Percentiles rank a stretch among this genome's conserved stretches.
Evolutionary conservation across 2,329 filamentous ascomycete genomes (phyloP).

Genomic region (Daldinia eschscholtzii): DNA sequence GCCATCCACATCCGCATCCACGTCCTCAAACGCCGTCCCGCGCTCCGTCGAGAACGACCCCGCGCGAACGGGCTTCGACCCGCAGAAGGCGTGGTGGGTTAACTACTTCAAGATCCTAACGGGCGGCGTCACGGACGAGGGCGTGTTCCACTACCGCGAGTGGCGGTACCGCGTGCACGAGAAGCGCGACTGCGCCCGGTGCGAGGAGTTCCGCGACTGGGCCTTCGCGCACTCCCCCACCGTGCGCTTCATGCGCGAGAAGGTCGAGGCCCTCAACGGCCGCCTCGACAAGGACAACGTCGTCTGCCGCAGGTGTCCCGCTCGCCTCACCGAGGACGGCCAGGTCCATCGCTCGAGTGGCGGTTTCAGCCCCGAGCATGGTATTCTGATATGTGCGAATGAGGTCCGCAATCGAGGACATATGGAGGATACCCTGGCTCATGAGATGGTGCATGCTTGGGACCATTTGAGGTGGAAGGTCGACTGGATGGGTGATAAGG

Average conservation of each 20-base stretch:
- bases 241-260: slow-evolving; percentile 87
- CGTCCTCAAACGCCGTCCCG: slow-evolving; percentile 41
- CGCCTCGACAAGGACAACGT: slow-evolving; percentile 80
- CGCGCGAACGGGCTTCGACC: slow-evolving; percentile 72
- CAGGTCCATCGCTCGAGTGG: slow-evolving; percentile 76
- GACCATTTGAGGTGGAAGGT: slow-evolving; percentile 94
- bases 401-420: slow-evolving; percentile 83
- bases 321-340: slow-evolving; percentile 67
- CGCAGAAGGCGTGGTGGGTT: slow-evolving; percentile 74
- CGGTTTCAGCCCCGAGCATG: slow-evolving; percentile 87
- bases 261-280: slow-evolving; percentile 83
- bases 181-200: slow-evolving; percentile 80
- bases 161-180: slow-evolving; percentile 82
- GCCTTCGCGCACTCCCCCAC: slow-evolving; percentile 86
- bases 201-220: slow-evolving; percentile 86
- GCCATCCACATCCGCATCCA: not conserved
- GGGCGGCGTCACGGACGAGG: slow-evolving; percentile 76
- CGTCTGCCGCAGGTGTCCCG: slow-evolving; percentile 82
- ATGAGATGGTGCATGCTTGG: slow-evolving; percentile 98
- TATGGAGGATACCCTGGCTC: slow-evolving; percentile 91
- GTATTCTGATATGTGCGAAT: slow-evolving; percentile 94
- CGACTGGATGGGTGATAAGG: slow-evolving; percentile 77
- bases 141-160: slow-evolving; percentile 80
- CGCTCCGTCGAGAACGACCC: slow-evolving; percentile 68
- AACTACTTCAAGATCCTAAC: slow-evolving; percentile 89